Evolutionary conservation across 2,329 filamentous ascomycete species (phyloP), one percentile per base, ranked within the genome.

Genomic region (Phaeoacremonium minimum): DNA sequence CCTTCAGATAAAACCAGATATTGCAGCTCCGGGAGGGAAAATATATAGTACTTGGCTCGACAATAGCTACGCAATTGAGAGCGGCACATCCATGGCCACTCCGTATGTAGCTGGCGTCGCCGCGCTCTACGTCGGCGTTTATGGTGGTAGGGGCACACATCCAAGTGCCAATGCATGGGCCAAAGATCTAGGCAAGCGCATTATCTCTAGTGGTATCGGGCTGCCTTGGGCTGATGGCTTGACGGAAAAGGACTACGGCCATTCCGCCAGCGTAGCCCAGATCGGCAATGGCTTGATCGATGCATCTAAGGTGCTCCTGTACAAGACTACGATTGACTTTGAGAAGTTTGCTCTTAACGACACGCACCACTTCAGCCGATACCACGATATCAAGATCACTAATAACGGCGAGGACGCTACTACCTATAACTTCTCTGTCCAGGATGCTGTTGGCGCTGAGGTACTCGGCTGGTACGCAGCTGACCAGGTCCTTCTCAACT

Each of bases 81-180:
- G 58, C 29, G 69, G 71, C 17, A 75, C 69, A 2, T 67, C 63
- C 6, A 73, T 73, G 70, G 64, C 68, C 5, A 60, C 58, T 13
- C 67, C 68, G 2, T 68, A 67, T 37, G 53, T 69, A 11, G 66
- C 67, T 13, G 68, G 66, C 17, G 53, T 64, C 8, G 60, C 60
- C 4, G 61, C 60, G 13, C 55, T 65, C 8, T 64, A 61, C 35
- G 50, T 63, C 20, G 46, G 56, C 8, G 51, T 52, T 18, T 45
- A 49, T 20, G 60, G 60, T n/a, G 59, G 61, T 5, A 54, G 57
- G 15, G 42, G 38, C 12, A 41, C 46, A 2, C 50, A 63, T 35
- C n/a, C n/a, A n/a, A n/a, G n/a, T n/a, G 57, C 55, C 18, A 45
- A 49, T 22, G 50, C 40, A 3, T 55, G 55, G 6, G 58, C 52